Evolutionary conservation across 164 flowering plant genomes (phyloP).

Genomic region (Sedum album): DNA sequence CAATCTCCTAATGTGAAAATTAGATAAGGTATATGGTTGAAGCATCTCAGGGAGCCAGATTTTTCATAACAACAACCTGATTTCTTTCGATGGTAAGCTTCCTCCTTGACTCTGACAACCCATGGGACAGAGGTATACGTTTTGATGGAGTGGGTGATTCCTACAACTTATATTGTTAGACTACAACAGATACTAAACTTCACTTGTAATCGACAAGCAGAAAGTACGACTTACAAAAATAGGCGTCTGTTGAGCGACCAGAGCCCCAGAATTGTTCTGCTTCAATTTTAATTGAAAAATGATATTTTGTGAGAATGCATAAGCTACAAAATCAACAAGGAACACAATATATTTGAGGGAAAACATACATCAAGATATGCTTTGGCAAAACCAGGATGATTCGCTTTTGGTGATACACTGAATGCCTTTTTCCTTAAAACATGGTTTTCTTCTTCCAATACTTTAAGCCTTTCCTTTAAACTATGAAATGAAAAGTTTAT

Average conservation of each 20-base stretch:
- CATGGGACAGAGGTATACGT: slow-evolving; percentile 41
- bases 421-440: slow-evolving; percentile 71
- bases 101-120: slow-evolving; percentile 68
- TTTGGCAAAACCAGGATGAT: slow-evolving; percentile 39
- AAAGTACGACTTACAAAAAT: slow-evolving; percentile 51
- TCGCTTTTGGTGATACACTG: slow-evolving; percentile 44
- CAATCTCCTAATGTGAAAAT: too few species aligned
- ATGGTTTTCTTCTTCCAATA: slow-evolving; percentile 75
- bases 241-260: slow-evolving; percentile 35
- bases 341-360: background rate
- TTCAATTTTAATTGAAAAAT: slow-evolving; percentile 20
- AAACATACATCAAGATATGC: slow-evolving; percentile 48
- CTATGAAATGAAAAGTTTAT: too few species aligned
- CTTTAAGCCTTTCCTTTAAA: slow-evolving; percentile 22
- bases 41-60: background rate
- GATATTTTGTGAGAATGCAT: background rate
- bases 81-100: slow-evolving; percentile 65
- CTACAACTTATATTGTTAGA: slow-evolving; percentile 27
- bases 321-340: background rate
- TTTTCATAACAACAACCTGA: slow-evolving; percentile 37
- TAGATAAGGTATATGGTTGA: too few species aligned
- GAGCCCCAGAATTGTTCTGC: slow-evolving; percentile 53
- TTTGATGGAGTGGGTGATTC: slow-evolving; percentile 91
- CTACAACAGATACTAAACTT: background rate
- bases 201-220: background rate